These are phyloP conservation scores for Backusella macrospora DNA, from an alignment of 192 early-diverging fungal genomes.

Conservation along the genomic window DNA sequence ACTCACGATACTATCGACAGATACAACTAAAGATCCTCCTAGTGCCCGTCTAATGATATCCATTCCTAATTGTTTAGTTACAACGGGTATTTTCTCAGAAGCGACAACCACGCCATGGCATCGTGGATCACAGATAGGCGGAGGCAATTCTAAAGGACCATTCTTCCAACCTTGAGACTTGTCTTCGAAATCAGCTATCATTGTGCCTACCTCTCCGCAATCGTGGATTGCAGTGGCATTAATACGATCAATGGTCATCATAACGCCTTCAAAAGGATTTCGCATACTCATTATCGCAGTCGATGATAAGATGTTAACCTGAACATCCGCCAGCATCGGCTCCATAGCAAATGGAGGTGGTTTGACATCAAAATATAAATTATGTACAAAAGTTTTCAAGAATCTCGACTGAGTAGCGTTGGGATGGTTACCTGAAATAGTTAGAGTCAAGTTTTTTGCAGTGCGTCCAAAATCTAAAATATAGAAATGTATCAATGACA, in stretches of 20 bases:
- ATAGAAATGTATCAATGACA: neutral
- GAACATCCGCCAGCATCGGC: slow-evolving; percentile 26
- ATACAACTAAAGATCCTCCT: slow-evolving; percentile 46
- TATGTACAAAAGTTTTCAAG: slow-evolving; percentile 23
- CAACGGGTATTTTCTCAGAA: slow-evolving; percentile 36
- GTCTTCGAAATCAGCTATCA: slow-evolving; percentile 34
- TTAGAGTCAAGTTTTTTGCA: slow-evolving; percentile 24
- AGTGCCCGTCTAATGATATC: slow-evolving; percentile 51
- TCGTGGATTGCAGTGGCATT: slow-evolving; percentile 36
- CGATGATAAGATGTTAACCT: slow-evolving; percentile 42
- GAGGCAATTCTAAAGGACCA: slow-evolving; percentile 35
- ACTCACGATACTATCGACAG: slow-evolving; percentile 47
- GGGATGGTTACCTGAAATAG: slow-evolving; percentile 36
- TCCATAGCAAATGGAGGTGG: slow-evolving; percentile 24
- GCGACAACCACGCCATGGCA: neutral
- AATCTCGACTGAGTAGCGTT: slow-evolving; percentile 23
- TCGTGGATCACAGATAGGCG: neutral
- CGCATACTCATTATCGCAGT: slow-evolving; percentile 29
- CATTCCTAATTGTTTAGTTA: slow-evolving; percentile 38
- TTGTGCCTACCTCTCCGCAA: slow-evolving; percentile 24
- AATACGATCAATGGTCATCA: slow-evolving; percentile 25
- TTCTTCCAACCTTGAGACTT: slow-evolving; percentile 28
- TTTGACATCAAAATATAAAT: slow-evolving; percentile 23
- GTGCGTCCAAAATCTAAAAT: slow-evolving; percentile 8
- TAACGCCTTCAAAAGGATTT: slow-evolving; percentile 36